Base-by-base conservation (phyloP, 441 rosid genomes). In the Melastoma candidum region DNA sequence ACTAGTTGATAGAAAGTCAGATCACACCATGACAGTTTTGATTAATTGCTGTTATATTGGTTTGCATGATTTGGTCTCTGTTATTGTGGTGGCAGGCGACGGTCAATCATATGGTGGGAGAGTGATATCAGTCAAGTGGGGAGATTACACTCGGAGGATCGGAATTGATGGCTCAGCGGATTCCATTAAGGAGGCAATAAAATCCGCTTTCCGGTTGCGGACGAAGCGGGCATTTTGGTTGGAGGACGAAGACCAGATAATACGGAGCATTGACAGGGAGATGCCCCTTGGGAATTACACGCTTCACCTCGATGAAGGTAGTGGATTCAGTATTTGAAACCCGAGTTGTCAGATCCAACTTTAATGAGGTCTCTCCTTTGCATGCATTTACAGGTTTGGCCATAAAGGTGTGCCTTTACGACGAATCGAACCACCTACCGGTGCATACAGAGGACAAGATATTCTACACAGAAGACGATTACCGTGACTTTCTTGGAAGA, bases 151-250 rank as follows among this genome's bases (percentile, higher is more conserved):
- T 1, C 74, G 95, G 68, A 78, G 93, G 80, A 78, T 93, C 45
- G 99, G 97, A n/a, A 62, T 93, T 57, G 97, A 89, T 75, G 95
- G 93, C 47, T 69, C 74, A 4, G 54, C 90, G 4, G 97, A 86
- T 70, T 89, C 97, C 63, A 89, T 93, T 68, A 89, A 80, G 73
- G 95, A 89, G 62, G 83, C 97, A 1, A 79, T 89, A 65, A 89
- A 74, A 61, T 85, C 84, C 22, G 86, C 93, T 63, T 90, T 94
- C 61, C 72, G 97, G 51, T 68, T 89, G 61, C 78, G 97, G 71
- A 93, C 86, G 1, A 80, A 73, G 53, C 83, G 95, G 10, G 95
- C 93, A 48, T 94, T 94, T 74, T 94, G 96, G 97, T 62, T 90
- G 72, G 99, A 94, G 78, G 97, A 90, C 73, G 97, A 94, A 74